phyloP scores from a whole-genome alignment of 2,329 filamentous ascomycete species.

The Claviceps maximensis region DNA sequence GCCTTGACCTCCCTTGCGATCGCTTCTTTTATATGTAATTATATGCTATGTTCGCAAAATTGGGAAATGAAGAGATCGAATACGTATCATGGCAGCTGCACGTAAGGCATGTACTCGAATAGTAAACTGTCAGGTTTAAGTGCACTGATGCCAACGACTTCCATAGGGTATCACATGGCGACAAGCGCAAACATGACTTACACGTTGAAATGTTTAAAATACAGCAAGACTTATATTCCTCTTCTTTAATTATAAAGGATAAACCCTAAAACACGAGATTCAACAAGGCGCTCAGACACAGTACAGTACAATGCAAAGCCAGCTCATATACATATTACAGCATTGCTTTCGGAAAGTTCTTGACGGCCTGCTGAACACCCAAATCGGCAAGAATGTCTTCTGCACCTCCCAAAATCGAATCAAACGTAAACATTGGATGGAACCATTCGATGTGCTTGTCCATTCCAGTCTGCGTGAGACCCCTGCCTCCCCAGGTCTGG shows the following conservation, averaged over 20 bases:
- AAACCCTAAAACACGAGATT: not conserved
- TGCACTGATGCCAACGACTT: too few relatives aligned
- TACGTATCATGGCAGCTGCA: too few relatives aligned
- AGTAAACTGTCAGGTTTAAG: too few relatives aligned
- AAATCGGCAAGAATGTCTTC: conserved; percentile 75
- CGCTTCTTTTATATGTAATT: too few relatives aligned
- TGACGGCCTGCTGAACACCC: conserved; percentile 73
- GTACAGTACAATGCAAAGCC: not conserved
- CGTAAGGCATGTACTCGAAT: too few relatives aligned
- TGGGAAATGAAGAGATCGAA: too few relatives aligned
- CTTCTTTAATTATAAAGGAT: too few relatives aligned
- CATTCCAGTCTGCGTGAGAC: conserved; percentile 71
- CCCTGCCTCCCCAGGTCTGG: conserved; percentile 77
- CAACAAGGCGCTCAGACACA: not conserved
- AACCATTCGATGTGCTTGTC: conserved; percentile 74
- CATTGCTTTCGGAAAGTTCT: conserved; percentile 73
- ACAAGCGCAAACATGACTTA: too few relatives aligned
- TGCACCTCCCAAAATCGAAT: conserved; percentile 64
- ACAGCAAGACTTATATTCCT: too few relatives aligned
- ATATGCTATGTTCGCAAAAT: too few relatives aligned
- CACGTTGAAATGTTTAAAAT: too few relatives aligned
- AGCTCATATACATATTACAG: conserved; percentile 34
- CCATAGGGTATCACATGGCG: too few relatives aligned
- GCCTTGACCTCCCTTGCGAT: not conserved
- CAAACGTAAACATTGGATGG: conserved; percentile 72